phyloP scores from a whole-genome alignment of 805 yeast genomes.

The Blastobotrys chiropterorum region DNA sequence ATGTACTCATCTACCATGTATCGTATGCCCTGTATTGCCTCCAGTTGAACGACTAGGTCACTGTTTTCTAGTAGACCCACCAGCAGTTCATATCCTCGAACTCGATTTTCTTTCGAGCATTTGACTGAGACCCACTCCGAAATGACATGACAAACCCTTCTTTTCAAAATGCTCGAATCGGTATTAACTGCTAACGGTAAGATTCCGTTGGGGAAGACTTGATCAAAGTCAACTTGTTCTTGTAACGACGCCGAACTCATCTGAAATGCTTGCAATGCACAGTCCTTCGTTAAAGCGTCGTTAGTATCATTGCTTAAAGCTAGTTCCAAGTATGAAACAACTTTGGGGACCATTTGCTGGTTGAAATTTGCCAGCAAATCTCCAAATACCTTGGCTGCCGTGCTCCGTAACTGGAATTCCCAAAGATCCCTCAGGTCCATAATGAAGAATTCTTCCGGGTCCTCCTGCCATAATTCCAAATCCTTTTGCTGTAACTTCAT shows the following conservation, averaged over 20 bases:
- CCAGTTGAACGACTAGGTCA: slow-evolving; percentile 75
- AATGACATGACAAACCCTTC: slow-evolving; percentile 72
- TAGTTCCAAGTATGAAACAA: slow-evolving; percentile 51
- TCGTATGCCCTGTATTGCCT: slow-evolving; percentile 65
- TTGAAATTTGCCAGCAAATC: slow-evolving; percentile 64
- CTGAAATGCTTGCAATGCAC: slow-evolving; percentile 78
- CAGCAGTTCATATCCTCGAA: slow-evolving; percentile 53
- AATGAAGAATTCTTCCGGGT: slow-evolving; percentile 90
- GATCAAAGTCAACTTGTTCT: slow-evolving; percentile 63
- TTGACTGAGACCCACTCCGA: slow-evolving; percentile 75
- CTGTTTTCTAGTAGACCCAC: slow-evolving; percentile 40
- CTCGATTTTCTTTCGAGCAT: slow-evolving; percentile 53
- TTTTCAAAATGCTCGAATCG: slow-evolving; percentile 52
- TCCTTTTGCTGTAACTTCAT: slow-evolving; percentile 69
- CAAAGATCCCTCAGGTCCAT: slow-evolving; percentile 76
- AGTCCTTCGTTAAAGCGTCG: slow-evolving; percentile 65
- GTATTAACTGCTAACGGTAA: slow-evolving; percentile 56
- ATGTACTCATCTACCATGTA: slow-evolving; percentile 81
- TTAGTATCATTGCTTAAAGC: slow-evolving; percentile 33
- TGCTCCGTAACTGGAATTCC: slow-evolving; percentile 79
- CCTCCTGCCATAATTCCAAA: slow-evolving; percentile 71
- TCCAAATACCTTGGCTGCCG: slow-evolving; percentile 80
- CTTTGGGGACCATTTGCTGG: slow-evolving; percentile 42
- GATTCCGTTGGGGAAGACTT: slow-evolving; percentile 50
- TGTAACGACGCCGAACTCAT: slow-evolving; percentile 61